Evolutionary conservation across 2,329 filamentous ascomycete species (phyloP), one percentile per base, ranked within the genome.

Genomic region (Plenodomus biglobosus): DNA sequence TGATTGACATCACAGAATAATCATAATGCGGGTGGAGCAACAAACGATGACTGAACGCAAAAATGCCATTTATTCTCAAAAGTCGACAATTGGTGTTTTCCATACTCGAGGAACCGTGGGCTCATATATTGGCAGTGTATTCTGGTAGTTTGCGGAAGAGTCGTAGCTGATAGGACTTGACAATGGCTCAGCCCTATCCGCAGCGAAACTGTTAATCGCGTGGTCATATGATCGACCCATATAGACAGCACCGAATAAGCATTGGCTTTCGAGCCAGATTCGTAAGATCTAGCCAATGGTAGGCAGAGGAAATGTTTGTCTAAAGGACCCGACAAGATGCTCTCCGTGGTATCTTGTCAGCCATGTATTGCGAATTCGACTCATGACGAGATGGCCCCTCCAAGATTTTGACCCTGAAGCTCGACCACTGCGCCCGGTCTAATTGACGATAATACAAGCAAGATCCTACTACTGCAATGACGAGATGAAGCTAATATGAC

Each of bases 1-100:
- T n/a, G 11, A 24, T 24, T 64, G 61, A 64, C 61, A 61, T 61
- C 58, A 61, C 56, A 58, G 44, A 37, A 46, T 27, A 39, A 47
- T 56, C 53, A 55, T 34, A 16, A 37, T 42, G 45, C 41, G 40
- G 48, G 55, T 56, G 54, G 54, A 63, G 55, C 53, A 35, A 43
- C 27, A 11, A 34, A 51, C 38, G n/a, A 10, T 11, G 11, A 32
- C 15, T 3, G 11, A 32, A 7, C 27, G 27, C 10, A 3, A 32
- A 32, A 6, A 32, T 32, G 27, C 27, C 6, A 32, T 32, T 32
- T 10, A 24, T 32, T 32, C 6, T 8, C 27, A 32, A 15, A 32
- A 3, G 15, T 32, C 13, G 27, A 32, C 15, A 11, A 32, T 8
- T 11, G 11, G 13, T 11, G 3, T 32, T 32, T 7, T 32, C 3